Evolutionary conservation across 768 basidiomycete species (phyloP), one percentile per base, ranked within the genome.

Genomic region (Glaciozyma martinii): DNA sequence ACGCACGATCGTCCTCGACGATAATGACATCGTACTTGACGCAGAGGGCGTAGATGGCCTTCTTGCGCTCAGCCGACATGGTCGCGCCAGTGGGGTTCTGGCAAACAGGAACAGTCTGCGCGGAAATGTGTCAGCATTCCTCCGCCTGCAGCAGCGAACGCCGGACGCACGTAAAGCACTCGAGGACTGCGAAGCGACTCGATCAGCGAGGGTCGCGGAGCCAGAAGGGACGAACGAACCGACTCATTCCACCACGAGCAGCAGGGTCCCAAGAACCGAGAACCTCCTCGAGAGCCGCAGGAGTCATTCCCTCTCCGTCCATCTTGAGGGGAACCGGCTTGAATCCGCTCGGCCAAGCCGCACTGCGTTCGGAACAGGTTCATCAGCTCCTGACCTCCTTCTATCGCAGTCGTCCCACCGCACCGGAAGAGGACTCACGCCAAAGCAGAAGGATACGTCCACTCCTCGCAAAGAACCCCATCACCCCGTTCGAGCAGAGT

Each of bases 21-120:
- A 88, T 88, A 69, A 89, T 84, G 29, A 89, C 75, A 68, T 89
- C 84, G 76, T 83, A 90, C 77, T 88, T 85, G 62, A 87, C 85
- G 70, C 87, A 89, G 63, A 90, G 79, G n/a, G 83, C 81, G 76
- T 91, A 91, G 60, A 91, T 87, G 54, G 81, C 83, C 76, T 85
- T 83, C 80, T 90, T 90, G 70, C 89, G 79, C 61, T 80, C 74
- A 2, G 75, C 72, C 15, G 79, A 76, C 83, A 86, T 86, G 0
- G 85, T 87, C 80, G 81, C 78, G 25, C 89, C 89, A 8, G 84
- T 86, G 7, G 89, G 90, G 75, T 91, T 91, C 77, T 91, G 88
- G 32, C 87, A 88, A n/a, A 88, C 80, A 1, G 88, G 87, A 5
- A 66, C 47, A 16, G 53, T 58, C 46, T 63, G 60, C 37, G 42